These are phyloP conservation scores for Aspergillus sclerotialis DNA, from an alignment of 2,329 filamentous ascomycete species.

Conservation along the genomic window DNA sequence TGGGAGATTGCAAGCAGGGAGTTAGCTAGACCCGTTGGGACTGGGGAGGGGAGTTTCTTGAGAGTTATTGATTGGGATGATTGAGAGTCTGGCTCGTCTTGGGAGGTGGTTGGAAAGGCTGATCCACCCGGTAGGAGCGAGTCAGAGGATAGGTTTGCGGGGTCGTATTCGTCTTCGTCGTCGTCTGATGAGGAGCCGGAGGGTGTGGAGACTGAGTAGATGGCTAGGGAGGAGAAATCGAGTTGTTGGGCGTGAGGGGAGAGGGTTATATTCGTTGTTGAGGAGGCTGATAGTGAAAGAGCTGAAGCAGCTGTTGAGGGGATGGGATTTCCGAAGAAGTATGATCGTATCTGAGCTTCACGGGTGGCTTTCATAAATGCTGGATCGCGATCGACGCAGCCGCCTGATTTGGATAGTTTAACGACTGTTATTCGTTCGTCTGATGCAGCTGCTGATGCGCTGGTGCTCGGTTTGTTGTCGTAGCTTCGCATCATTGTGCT, in stretches of 20 bases:
- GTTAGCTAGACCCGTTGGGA: slow-evolving; percentile 60
- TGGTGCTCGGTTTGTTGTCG: slow-evolving; percentile 41
- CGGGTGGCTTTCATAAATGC: slow-evolving; percentile 65
- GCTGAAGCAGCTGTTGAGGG: slow-evolving; percentile 31
- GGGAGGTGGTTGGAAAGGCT: slow-evolving; percentile 16
- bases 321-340: slow-evolving; percentile 76
- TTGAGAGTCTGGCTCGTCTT: slow-evolving; percentile 15
- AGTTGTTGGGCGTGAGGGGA: slow-evolving; percentile 84
- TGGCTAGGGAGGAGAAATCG: slow-evolving; percentile 64
- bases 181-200: slow-evolving; percentile 47
- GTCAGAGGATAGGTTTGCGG: slow-evolving; percentile 22
- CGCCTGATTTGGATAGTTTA: slow-evolving; percentile 75
- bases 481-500: slow-evolving; percentile 69
- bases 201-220: slow-evolving; percentile 75
- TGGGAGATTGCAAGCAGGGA: slow-evolving; percentile 80
- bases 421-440: slow-evolving; percentile 69
- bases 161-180: slow-evolving; percentile 43
- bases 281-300: slow-evolving; percentile 26
- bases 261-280: slow-evolving; percentile 57
- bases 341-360: slow-evolving; percentile 75
- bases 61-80: slow-evolving; percentile 50
- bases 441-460: slow-evolving; percentile 36
- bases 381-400: slow-evolving; percentile 70
- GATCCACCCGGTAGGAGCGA: slow-evolving; percentile 30
- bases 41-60: slow-evolving; percentile 58